Percentiles rank a stretch among this genome's conserved stretches.
Evolutionary conservation across 2,329 filamentous ascomycete genomes (phyloP).

Genomic region (Aureobasidium subglaciale): DNA sequence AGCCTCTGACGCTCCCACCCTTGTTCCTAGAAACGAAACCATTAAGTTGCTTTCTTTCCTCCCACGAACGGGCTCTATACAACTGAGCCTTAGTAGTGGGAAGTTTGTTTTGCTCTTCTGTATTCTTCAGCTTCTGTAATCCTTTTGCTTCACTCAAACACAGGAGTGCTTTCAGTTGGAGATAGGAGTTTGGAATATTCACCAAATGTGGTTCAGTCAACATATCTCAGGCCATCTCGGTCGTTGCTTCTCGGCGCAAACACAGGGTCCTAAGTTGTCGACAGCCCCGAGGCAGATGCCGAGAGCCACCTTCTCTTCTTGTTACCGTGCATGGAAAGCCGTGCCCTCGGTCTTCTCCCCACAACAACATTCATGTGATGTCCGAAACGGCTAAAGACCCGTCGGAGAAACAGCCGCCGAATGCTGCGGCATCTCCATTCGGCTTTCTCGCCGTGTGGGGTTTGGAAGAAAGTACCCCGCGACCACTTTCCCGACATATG

Average conservation of each 20-base stretch:
- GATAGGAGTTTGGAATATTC: not conserved
- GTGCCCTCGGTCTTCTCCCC: not conserved
- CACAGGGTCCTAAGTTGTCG: no score
- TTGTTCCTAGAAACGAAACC: not conserved
- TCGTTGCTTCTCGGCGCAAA: not conserved
- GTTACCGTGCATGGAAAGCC: not conserved
- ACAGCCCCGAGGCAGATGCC: not conserved
- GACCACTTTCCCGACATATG: constrained; percentile 5
- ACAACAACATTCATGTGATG: not conserved
- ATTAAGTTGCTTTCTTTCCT: not conserved
- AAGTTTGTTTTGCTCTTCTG: not conserved
- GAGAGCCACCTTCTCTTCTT: not conserved
- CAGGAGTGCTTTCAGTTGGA: not conserved
- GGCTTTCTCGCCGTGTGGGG: not conserved
- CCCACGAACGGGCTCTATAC: not conserved
- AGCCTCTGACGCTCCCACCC: not conserved
- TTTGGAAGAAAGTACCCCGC: not conserved
- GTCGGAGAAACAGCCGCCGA: constrained; percentile 5
- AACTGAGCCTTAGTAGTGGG: not conserved
- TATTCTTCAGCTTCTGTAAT: not conserved
- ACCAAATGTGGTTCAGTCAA: not conserved
- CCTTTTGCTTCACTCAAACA: no score
- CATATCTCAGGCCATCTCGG: not conserved
- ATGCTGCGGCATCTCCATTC: not conserved
- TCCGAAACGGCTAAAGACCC: not conserved